Evolutionary conservation across 768 basidiomycete genomes (phyloP).

Genomic region (Leccinum subgranulosum): DNA sequence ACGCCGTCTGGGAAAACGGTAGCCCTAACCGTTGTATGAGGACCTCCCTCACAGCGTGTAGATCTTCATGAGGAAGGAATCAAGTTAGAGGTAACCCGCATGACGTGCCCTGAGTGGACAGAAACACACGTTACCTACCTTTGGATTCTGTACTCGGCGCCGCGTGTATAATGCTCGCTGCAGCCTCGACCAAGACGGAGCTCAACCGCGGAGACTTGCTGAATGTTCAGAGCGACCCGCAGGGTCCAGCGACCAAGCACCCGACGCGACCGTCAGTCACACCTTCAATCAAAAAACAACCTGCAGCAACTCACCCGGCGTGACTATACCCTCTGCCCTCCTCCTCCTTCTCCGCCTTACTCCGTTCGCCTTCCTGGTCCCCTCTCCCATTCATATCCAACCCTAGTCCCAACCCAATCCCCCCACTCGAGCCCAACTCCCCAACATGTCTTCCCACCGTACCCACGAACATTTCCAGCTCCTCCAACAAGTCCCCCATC

Average conservation of each 20-base stretch:
- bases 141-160: slow-evolving; percentile 53
- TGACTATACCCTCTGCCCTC: slow-evolving; percentile 12
- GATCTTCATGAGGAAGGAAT: slow-evolving; percentile 40
- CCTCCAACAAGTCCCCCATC: slow-evolving; percentile 59
- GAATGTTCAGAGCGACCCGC: background rate
- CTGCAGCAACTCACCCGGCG: slow-evolving; percentile 31
- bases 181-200: slow-evolving; percentile 59
- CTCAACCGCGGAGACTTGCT: slow-evolving; percentile 40
- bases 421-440: slow-evolving; percentile 43
- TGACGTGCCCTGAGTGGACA: background rate
- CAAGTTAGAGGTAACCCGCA: background rate
- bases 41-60: slow-evolving; percentile 50
- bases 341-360: background rate
- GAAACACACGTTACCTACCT: slow-evolving; percentile 40
- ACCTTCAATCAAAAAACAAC: background rate
- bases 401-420: slow-evolving; percentile 3
- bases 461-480: slow-evolving; percentile 65
- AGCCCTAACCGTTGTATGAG: slow-evolving; percentile 56
- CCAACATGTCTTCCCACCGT: slow-evolving; percentile 53
- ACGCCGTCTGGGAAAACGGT: slow-evolving; percentile 54
- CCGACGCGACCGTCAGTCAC: slow-evolving; percentile 3
- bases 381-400: background rate
- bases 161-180: slow-evolving; percentile 64
- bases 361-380: background rate
- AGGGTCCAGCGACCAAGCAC: background rate